These are phyloP conservation scores for Grosmannia penicillata DNA, from an alignment of 2,329 filamentous ascomycete species.

Conservation along the genomic window DNA sequence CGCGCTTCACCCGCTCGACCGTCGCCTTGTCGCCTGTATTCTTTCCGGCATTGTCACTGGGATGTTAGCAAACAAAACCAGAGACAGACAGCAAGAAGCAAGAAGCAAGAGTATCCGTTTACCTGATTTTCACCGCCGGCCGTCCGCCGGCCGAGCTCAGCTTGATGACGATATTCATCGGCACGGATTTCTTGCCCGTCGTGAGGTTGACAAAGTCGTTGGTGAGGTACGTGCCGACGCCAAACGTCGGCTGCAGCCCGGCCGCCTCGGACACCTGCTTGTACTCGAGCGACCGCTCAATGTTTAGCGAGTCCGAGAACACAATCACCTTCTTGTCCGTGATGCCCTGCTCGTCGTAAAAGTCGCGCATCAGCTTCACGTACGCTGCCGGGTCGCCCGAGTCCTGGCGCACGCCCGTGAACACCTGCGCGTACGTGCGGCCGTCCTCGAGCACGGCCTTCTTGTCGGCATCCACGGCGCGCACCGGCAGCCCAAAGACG, in stretches of 20 bases:
- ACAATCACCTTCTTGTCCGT: conserved; percentile 76
- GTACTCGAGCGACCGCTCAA: conserved; percentile 82
- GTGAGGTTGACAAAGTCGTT: conserved; percentile 73
- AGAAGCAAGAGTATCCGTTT: conserved; percentile 10
- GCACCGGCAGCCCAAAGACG: conserved; percentile 58
- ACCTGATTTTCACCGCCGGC: conserved; percentile 78
- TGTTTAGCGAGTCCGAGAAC: conserved; percentile 89
- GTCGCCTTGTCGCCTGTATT: conserved; percentile 78
- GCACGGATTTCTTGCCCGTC: conserved; percentile 69
- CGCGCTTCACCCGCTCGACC: conserved; percentile 69
- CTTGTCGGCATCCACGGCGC: conserved; percentile 20
- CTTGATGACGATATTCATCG: conserved; percentile 97
- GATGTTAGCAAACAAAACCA: neutral
- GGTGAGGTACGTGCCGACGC: conserved; percentile 88
- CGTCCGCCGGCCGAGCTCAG: conserved; percentile 70
- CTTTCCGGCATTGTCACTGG: conserved; percentile 70
- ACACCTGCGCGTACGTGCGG: conserved; percentile 65
- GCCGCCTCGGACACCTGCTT: conserved; percentile 67
- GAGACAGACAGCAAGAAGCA: neutral
- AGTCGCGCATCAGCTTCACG: conserved; percentile 61
- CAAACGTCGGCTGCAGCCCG: conserved; percentile 77
- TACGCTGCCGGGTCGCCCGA: conserved; percentile 76
- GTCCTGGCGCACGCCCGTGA: conserved; percentile 76
- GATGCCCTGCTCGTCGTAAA: conserved; percentile 65
- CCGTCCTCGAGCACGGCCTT: neutral